A percentile compares a stretch with the other conserved stretches of the same genome.
Conservation (phyloP, 2,329 filamentous ascomycete species). For the Teratosphaeria viscida region DNA sequence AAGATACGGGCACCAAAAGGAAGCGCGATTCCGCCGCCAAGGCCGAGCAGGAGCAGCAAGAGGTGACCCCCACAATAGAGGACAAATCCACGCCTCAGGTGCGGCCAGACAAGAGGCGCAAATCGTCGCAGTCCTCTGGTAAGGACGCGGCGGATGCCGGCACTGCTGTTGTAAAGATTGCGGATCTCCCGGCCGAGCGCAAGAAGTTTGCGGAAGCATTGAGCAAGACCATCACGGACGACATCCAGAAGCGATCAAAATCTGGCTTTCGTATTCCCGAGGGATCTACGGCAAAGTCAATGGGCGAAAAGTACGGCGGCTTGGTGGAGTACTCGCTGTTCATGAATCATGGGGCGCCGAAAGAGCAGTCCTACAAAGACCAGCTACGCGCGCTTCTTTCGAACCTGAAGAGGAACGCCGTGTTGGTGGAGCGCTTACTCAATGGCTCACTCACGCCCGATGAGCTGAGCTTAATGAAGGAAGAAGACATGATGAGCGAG, state of each 20-base stretch:
- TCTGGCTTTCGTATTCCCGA: slow-evolving; percentile 53
- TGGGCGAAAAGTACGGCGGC: slow-evolving; percentile 62
- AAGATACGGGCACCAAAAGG: slow-evolving; percentile 21
- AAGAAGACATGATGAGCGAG: slow-evolving; percentile 83
- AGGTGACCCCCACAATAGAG: neutral
- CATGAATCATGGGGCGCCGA: slow-evolving; percentile 45
- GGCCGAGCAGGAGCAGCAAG: slow-evolving; percentile 11
- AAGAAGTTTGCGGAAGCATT: slow-evolving; percentile 61
- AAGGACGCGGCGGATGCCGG: slow-evolving; percentile 16
- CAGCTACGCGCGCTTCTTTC: slow-evolving; percentile 69
- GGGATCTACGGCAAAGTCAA: slow-evolving; percentile 51
- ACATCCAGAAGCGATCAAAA: slow-evolving; percentile 58
- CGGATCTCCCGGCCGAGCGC: slow-evolving; percentile 53
- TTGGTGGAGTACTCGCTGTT: slow-evolving; percentile 65
- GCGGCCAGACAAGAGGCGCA: slow-evolving; percentile 26
- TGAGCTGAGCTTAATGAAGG: slow-evolving; percentile 76
- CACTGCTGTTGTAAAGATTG: slow-evolving; percentile 28
- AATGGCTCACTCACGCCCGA: slow-evolving; percentile 59
- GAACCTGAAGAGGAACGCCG: slow-evolving; percentile 81
- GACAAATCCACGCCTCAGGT: slow-evolving; percentile 3
- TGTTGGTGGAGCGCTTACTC: slow-evolving; percentile 67
- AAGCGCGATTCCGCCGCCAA: slow-evolving; percentile 19
- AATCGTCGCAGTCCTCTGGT: slow-evolving; percentile 19
- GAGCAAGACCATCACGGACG: slow-evolving; percentile 55
- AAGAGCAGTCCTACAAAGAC: slow-evolving; percentile 41